These are phyloP conservation scores for Talaromyces albobiverticillius DNA, from an alignment of 2,329 filamentous ascomycete species.

Conservation along the genomic window DNA sequence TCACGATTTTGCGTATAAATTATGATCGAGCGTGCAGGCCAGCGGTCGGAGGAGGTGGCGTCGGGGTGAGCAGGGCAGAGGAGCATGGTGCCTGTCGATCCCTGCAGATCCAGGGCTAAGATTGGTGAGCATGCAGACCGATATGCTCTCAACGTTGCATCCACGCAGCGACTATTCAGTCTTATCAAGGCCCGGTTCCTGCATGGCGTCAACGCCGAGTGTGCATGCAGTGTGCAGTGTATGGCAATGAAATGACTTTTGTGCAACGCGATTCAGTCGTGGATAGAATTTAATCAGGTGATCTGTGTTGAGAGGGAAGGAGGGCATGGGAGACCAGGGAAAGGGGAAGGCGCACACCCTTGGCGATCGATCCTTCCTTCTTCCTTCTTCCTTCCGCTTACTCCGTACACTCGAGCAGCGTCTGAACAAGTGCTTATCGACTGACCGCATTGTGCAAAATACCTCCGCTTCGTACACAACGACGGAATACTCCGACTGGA, in stretches of 20 bases:
- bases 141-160: slow-evolving; percentile 9
- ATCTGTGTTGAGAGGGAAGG: neutral
- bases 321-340: neutral
- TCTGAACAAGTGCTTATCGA: too few species aligned
- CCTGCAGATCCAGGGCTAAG: slow-evolving; percentile 13
- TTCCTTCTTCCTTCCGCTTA: neutral
- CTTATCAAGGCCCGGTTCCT: neutral
- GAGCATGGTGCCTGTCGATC: slow-evolving; percentile 15
- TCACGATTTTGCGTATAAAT: neutral
- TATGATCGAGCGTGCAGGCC: neutral
- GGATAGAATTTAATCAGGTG: neutral
- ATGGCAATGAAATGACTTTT: too few species aligned
- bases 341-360: neutral
- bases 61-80: neutral
- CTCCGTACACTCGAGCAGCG: too few species aligned
- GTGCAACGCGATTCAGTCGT: neutral
- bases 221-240: neutral
- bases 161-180: neutral
- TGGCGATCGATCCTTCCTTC: neutral
- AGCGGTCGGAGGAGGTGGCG: neutral
- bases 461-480: neutral
- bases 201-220: neutral
- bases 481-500: neutral
- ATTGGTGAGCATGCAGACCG: slow-evolving; percentile 3
- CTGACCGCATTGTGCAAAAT: too few species aligned